A percentile compares a stretch with the other conserved stretches of the same genome.
phyloP scores from a whole-genome alignment of 2,329 filamentous ascomycete species.

The Raffaelea albimanens region DNA sequence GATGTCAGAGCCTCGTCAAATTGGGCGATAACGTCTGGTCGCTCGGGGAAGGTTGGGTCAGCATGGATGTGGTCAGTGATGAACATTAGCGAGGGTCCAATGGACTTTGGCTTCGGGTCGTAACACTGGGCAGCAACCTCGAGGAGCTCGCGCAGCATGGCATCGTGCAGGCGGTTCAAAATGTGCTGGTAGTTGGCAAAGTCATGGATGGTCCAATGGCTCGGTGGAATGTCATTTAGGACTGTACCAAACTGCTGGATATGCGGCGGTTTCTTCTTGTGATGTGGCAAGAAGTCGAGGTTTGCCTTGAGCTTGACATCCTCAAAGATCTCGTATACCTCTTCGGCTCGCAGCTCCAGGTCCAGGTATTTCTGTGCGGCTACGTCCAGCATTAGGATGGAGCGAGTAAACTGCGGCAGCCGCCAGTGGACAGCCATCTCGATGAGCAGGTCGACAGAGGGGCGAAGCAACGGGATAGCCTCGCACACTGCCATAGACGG shows the following conservation, averaged over 20 bases:
- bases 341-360: conserved; percentile 70
- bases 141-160: conserved; percentile 67
- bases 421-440: conserved; percentile 86
- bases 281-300: conserved; percentile 39
- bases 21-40: conserved; percentile 58
- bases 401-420: conserved; percentile 70
- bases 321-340: conserved; percentile 74
- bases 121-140: conserved; percentile 86
- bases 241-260: conserved; percentile 42
- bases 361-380: conserved; percentile 77
- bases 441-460: conserved; percentile 72
- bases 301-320: conserved; percentile 54
- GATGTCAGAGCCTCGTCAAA: conserved; percentile 66
- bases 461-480: conserved; percentile 53
- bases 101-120: conserved; percentile 73
- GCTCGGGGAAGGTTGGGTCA: conserved; percentile 66
- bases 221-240: conserved; percentile 47
- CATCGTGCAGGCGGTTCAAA: conserved; percentile 67
- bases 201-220: conserved; percentile 60
- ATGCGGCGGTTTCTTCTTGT: conserved; percentile 54
- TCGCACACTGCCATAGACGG: conserved; percentile 8
- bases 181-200: conserved; percentile 64
- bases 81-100: conserved; percentile 62
- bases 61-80: conserved; percentile 73
- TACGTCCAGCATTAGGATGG: conserved; percentile 77